Base-by-base conservation (phyloP, 2,329 filamentous ascomycete species). In the Microsporum ferrugineum region DNA sequence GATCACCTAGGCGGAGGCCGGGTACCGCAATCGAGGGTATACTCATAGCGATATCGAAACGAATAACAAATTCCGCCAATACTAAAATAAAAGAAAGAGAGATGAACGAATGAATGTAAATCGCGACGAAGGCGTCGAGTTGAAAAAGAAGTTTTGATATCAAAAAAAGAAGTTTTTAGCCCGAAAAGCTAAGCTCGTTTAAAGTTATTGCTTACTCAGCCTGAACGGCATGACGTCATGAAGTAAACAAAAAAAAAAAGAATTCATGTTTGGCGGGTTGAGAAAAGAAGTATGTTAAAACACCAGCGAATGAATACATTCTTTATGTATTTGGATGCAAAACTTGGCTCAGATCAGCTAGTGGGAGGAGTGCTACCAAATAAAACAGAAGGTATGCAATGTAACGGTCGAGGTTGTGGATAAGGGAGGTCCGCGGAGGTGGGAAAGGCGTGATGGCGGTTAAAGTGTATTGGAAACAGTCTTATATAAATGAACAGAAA, bases 1-100 rank as follows among this genome's bases (percentile, higher is more conserved):
- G 75, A 17, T 86, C 76, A 34, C 88, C 91, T 45, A 99, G 83
- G 53, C 85, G 77, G 72, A 94, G 88, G 71, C 94, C 94, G 8
- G 94, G 94, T 56, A 95, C 81, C 60, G 87, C 88, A 67, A 90
- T 63, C 29, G 68, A 63, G n/a, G 76, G 74, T 31, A 77, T 63
- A 2, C 71, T 12, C 5, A 36, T 23, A 7, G 49, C 49, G 29
- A 55, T 55, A 55, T 38, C 31, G 6, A 17, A 17, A 1, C 14
- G 23, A 57, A 39, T 4, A 41, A 57, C 4, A 27, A 27, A 31
- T 7, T 12, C n/a, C 29, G 34, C 41, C 14, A 3, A n/a, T 36
- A 55, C 36, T 56, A 53, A 62, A 63, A 57, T 60, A 55, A 64
- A 51, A 63, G 64, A 43, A 57, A 62, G 17, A 6, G 39, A 43